Conservation (phyloP, 805 yeast species). For the Sugiyamaella marilandica region DNA sequence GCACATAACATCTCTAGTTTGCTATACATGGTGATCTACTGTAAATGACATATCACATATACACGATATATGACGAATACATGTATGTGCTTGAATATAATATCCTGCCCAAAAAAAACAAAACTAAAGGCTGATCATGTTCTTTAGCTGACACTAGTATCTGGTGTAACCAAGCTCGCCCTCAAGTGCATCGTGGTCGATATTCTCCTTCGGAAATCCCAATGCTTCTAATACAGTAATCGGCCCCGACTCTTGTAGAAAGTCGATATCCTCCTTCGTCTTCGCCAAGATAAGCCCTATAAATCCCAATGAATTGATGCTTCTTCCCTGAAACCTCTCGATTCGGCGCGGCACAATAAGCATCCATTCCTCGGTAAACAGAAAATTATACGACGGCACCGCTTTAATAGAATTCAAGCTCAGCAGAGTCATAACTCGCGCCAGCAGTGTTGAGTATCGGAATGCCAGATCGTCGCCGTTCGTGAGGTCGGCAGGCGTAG, state of each 20-base stretch:
- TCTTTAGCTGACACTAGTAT: too few relatives aligned
- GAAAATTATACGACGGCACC: slow-evolving; percentile 67
- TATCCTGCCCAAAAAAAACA: neutral
- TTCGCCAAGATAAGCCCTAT: slow-evolving; percentile 77
- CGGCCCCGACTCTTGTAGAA: slow-evolving; percentile 40
- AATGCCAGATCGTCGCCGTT: slow-evolving; percentile 56
- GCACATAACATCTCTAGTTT: neutral
- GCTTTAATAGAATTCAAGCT: slow-evolving; percentile 34
- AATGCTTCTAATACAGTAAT: slow-evolving; percentile 52
- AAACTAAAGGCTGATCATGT: neutral
- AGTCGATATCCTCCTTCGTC: slow-evolving; percentile 47
- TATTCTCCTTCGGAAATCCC: slow-evolving; percentile 48
- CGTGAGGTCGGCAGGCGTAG: slow-evolving; percentile 48
- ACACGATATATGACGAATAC: too few relatives aligned
- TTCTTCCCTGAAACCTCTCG: slow-evolving; percentile 40
- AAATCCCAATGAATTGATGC: slow-evolving; percentile 77
- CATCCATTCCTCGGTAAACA: slow-evolving; percentile 79
- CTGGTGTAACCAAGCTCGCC: slow-evolving; percentile 15
- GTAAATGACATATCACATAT: too few relatives aligned
- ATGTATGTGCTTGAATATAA: neutral
- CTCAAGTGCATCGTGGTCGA: slow-evolving; percentile 23
- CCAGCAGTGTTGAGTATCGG: slow-evolving; percentile 67
- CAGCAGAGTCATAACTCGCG: slow-evolving; percentile 62
- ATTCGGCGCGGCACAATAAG: slow-evolving; percentile 77
- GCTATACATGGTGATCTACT: neutral